Evolutionary conservation across 176 grass and related monocot species (phyloP).

Genomic region (Bothriochloa decipiens): DNA sequence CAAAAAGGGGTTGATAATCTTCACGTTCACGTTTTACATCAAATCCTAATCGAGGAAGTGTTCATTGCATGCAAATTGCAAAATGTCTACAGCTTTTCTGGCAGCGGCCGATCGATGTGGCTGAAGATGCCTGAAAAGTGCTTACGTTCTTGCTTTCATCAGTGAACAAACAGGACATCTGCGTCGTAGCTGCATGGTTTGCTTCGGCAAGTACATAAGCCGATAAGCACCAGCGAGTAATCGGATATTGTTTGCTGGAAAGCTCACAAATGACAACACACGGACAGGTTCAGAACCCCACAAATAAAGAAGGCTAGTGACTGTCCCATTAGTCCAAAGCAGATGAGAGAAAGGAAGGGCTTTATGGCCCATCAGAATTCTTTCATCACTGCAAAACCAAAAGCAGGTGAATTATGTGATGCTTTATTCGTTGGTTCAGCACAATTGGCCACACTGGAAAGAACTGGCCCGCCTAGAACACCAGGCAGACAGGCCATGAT

Average conservation of each 20-base stretch:
- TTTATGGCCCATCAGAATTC: neutral
- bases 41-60: slow-evolving; percentile 11
- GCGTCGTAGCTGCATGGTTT: neutral
- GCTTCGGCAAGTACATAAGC: slow-evolving; percentile 14
- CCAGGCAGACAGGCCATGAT: neutral
- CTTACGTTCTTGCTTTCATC: slow-evolving; percentile 10
- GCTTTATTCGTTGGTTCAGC: slow-evolving; percentile 27
- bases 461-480: neutral
- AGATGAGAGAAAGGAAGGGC: neutral
- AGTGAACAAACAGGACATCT: slow-evolving; percentile 8
- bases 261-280: neutral
- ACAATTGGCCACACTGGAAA: slow-evolving; percentile 5
- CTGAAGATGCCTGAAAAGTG: slow-evolving; percentile 30
- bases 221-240: neutral
- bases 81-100: neutral
- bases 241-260: slow-evolving; percentile 13
- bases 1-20: slow-evolving; percentile 21
- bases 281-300: slow-evolving; percentile 3
- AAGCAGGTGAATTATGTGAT: slow-evolving; percentile 24
- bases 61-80: neutral
- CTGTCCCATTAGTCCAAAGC: slow-evolving; percentile 33
- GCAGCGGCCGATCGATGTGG: neutral
- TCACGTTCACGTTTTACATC: slow-evolving; percentile 11
- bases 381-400: slow-evolving; percentile 31
- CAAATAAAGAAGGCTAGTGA: slow-evolving; percentile 16